Evolutionary conservation across 495 filamentous ascomycete genomes (phyloP), one percentile per base, ranked within the genome.

Genomic region (Alectoria sarmentosa): DNA sequence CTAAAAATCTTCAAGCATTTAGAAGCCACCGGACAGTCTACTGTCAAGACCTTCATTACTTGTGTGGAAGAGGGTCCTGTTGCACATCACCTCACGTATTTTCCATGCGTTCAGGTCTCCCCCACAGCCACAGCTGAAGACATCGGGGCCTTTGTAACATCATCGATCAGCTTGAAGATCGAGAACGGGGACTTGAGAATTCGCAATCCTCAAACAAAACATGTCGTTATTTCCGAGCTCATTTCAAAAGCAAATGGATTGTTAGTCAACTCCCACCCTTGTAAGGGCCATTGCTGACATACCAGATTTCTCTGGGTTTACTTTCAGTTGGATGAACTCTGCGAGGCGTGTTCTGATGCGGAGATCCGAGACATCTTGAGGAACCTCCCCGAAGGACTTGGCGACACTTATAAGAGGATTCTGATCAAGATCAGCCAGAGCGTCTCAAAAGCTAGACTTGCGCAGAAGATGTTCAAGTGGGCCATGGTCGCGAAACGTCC

Each of bases 251-350:
- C 69, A n/a, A 54, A 69, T 9, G 71, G 71, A 26, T 68, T 72
- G 70, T 71, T 61, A 61, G 70, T 69, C 36, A 19, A n/a, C 7
- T 1, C 6, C 11, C 10, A 11, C 9, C 1, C 2, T 36, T 44
- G 14, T 14, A 2, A 10, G 11, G 36, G 15, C 34, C 23, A 4
- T 10, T 17, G 39, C 55, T 67, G 9, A 67, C 19, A 2, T 23
- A 1, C 17, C 19, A 71, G 71, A 70, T 73, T 73, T 44, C 62
- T 73, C 21, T 73, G 72, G 72, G 69, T 73, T 21, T 62, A 58
- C 37, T 71, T 73, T 55, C 72, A 73, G 42, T 61, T 73, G 9
- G 32, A 63, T 19, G 72, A 73, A 17, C 61, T 73, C 23, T 73
- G 72, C 44, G 71, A 73, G n/a, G 66, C 69, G 28, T 41, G 62